phyloP scores from a whole-genome alignment of 345 rosid species.

The Kandelia obovata region DNA sequence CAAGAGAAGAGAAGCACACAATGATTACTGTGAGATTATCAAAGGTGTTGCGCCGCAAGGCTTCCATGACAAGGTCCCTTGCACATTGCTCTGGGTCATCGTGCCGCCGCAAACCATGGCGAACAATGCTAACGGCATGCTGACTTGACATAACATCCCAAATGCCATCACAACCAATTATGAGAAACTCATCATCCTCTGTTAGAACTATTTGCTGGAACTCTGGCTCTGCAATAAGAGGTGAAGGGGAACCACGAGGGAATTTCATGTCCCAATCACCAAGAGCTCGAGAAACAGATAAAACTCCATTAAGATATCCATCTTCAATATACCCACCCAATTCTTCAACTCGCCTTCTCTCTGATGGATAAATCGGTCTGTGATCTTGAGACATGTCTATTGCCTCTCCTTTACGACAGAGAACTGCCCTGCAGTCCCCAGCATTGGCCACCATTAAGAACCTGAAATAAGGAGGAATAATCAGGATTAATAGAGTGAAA shows the following conservation, averaged over 20 bases:
- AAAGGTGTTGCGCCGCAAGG: conserved; percentile 47
- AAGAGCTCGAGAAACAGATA: conserved; percentile 78
- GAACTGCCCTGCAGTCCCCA: conserved; percentile 53
- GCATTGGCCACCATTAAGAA: conserved; percentile 59
- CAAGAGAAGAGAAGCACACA: conserved; percentile 56
- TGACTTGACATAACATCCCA: conserved; percentile 95
- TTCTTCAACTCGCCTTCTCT: conserved; percentile 32
- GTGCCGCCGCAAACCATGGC: conserved; percentile 53
- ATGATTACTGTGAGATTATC: conserved; percentile 82
- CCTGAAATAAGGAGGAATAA: conserved; percentile 28
- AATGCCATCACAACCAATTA: conserved; percentile 85
- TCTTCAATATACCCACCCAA: conserved; percentile 57
- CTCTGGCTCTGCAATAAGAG: conserved; percentile 81
- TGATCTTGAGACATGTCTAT: conserved; percentile 50
- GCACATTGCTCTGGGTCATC: conserved; percentile 73
- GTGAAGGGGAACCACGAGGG: conserved; percentile 57
- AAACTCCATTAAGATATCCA: conserved; percentile 67
- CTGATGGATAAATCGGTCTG: conserved; percentile 34
- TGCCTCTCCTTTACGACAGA: conserved; percentile 43
- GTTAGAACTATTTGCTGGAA: conserved; percentile 48
- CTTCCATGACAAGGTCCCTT: conserved; percentile 73
- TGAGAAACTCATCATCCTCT: conserved; percentile 85
- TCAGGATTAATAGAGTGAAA: conserved; percentile 1
- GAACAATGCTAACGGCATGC: conserved; percentile 65
- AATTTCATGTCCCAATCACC: conserved; percentile 94